Base-by-base conservation (phyloP, 139 green algal genomes). In the Volvox africanus region DNA sequence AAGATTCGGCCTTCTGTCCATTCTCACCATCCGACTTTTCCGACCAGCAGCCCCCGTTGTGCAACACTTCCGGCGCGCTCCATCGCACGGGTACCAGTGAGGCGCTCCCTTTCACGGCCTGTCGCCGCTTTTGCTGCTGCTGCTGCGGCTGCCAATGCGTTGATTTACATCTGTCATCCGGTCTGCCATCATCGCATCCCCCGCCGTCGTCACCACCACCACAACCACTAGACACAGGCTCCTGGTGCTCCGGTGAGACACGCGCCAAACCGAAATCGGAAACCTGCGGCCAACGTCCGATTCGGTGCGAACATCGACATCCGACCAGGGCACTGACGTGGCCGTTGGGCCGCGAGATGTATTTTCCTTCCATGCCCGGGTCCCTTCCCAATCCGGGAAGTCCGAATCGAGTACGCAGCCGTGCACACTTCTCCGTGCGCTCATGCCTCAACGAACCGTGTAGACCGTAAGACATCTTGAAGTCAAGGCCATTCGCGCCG, bases 41-140 rank as follows among this genome's bases (percentile, higher is more conserved):
- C 20, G 90, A 89, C 85, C 90, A 92, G 71, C 81, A 73, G 12
- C 71, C 61, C 50, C 91, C 69, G 3, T 73, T 67, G 1, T 32
- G 71, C 44, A 96, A 35, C 50, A 96, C 89, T 83, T 96, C 94
- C 0, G 94, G 94, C 0, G 94, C 82, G 62, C 67, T 90, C 94
- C 94, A 96, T 26, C 94, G 91, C 50, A 96, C 77, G 0, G 94
- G 93, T 84, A 96, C 75, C 24, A 91, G 6, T 26, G 22, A 88
- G 50, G 30, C 80, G 78, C 78, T 9, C 71, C 71, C 71, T 35
- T n/a, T 30, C 71, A 30, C 26, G 1, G 75, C 32, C 80, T 73
- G 79, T 26, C 50, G 32, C 44, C 9, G n/a, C n/a, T n/a, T n/a
- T n/a, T 85, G 37, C 35, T 35, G 19, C 80, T 2, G 80, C 80